Conservation (phyloP, 306 rosid species). For the Prunus padus region DNA sequence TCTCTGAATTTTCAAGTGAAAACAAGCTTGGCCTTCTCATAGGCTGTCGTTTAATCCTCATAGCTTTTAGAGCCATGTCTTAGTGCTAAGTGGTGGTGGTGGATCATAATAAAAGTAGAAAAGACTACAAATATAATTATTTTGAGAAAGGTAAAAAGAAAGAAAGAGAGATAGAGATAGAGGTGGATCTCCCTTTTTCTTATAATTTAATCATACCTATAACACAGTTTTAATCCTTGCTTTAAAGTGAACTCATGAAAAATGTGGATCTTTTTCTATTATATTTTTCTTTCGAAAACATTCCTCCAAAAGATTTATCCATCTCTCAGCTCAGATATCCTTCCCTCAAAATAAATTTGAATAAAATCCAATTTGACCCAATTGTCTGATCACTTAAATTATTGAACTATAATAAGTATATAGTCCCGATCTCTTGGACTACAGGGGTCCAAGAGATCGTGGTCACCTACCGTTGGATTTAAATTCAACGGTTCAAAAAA, state of each 20-base stretch:
- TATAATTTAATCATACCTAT: neutral
- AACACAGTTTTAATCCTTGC: neutral
- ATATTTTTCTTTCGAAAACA: neutral
- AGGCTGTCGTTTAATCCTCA: neutral
- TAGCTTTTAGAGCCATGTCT: neutral
- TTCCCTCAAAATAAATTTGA: too few relatives aligned
- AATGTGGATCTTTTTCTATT: neutral
- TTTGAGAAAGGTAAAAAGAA: neutral
- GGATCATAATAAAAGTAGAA: neutral
- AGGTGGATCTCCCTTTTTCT: neutral
- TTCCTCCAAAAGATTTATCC: neutral
- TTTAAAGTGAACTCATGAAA: neutral
- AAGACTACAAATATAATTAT: neutral
- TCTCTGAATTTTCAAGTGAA: neutral
- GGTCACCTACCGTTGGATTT: too few relatives aligned
- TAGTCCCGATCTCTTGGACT: too few relatives aligned
- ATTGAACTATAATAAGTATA: too few relatives aligned
- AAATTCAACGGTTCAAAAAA: too few relatives aligned
- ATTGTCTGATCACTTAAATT: too few relatives aligned
- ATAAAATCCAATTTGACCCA: too few relatives aligned
- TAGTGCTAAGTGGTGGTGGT: slow-evolving; percentile 15
- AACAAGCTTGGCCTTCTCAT: neutral
- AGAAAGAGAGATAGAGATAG: neutral
- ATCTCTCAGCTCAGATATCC: too few relatives aligned
- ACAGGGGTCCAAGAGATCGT: too few relatives aligned